Evolutionary conservation across 2,329 filamentous ascomycete genomes (phyloP).

Genomic region (Pseudogymnoascus sp.): DNA sequence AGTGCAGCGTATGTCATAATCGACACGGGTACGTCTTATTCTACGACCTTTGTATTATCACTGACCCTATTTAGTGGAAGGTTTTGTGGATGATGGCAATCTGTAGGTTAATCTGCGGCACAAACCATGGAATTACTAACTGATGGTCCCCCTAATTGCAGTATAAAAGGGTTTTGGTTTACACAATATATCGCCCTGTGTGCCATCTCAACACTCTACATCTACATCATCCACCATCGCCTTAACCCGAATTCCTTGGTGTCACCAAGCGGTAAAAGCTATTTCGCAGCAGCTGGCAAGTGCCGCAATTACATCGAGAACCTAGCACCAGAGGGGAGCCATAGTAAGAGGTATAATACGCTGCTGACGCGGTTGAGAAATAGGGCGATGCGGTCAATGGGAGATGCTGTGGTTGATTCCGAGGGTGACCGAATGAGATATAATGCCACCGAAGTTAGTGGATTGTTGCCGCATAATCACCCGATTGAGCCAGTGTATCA

Average conservation of each 20-base stretch:
- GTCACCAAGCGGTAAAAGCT: background rate
- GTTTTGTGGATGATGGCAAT: background rate
- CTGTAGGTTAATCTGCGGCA: slow-evolving; percentile 34
- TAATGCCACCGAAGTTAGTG: background rate
- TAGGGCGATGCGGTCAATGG: background rate
- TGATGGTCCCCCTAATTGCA: slow-evolving; percentile 1
- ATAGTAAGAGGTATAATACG: background rate
- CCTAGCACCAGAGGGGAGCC: background rate
- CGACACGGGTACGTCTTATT: slow-evolving; percentile 34
- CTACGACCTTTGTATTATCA: background rate
- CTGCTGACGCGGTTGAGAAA: background rate
- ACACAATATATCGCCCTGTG: slow-evolving; percentile 50
- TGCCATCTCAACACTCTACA: slow-evolving; percentile 47
- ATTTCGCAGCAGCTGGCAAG: slow-evolving; percentile 15
- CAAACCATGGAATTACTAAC: slow-evolving; percentile 28
- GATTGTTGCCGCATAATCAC: background rate
- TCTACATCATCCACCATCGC: slow-evolving; percentile 45
- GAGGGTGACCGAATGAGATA: background rate
- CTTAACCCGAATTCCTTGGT: background rate
- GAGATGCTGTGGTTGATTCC: background rate
- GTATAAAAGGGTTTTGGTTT: slow-evolving; percentile 44
- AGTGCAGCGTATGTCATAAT: slow-evolving; percentile 42
- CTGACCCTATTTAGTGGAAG: background rate
- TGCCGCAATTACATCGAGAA: slow-evolving; percentile 13
- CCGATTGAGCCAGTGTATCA: background rate